A percentile compares a stretch with the other conserved stretches of the same genome.
phyloP scores from a whole-genome alignment of 768 basidiomycete species.

The Mycena pura region DNA sequence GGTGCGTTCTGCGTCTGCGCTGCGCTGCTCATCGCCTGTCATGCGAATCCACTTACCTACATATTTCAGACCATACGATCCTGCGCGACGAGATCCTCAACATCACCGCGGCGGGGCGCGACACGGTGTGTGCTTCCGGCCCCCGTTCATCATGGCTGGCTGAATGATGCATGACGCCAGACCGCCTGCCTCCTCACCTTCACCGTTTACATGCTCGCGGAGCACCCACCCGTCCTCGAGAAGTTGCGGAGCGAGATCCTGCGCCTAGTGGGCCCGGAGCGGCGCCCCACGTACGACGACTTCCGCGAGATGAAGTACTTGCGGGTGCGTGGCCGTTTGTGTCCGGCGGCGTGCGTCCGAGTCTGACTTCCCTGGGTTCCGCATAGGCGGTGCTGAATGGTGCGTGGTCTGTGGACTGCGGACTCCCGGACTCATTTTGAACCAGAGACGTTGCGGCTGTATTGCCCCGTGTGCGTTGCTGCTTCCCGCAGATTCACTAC shows the following conservation, averaged over 20 bases:
- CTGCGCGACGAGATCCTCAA: slow-evolving; percentile 54
- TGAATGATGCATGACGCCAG: slow-evolving; percentile 28
- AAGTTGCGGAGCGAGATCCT: slow-evolving; percentile 60
- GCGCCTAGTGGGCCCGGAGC: slow-evolving; percentile 47
- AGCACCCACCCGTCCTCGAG: slow-evolving; percentile 52
- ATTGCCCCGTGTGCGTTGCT: slow-evolving; percentile 54
- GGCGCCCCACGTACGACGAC: slow-evolving; percentile 59
- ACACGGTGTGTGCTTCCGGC: slow-evolving; percentile 41
- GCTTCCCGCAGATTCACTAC: background rate
- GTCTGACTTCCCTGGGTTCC: background rate
- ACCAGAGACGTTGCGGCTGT: slow-evolving; percentile 61
- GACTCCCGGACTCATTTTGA: background rate
- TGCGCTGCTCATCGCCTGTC: no score
- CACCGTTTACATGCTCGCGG: slow-evolving; percentile 59
- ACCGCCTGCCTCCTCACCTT: slow-evolving; percentile 60
- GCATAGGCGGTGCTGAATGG: slow-evolving; percentile 9
- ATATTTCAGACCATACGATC: slow-evolving; percentile 50
- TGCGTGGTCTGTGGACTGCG: background rate
- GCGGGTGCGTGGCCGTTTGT: slow-evolving; percentile 58
- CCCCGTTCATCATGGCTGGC: background rate
- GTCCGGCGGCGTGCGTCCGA: no score
- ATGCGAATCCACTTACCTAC: no score
- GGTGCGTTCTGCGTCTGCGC: slow-evolving; percentile 49
- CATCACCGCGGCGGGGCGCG: slow-evolving; percentile 51
- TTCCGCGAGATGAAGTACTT: slow-evolving; percentile 65